Evolutionary conservation across 441 rosid genomes (phyloP).

Genomic region (Capsella rubella): DNA sequence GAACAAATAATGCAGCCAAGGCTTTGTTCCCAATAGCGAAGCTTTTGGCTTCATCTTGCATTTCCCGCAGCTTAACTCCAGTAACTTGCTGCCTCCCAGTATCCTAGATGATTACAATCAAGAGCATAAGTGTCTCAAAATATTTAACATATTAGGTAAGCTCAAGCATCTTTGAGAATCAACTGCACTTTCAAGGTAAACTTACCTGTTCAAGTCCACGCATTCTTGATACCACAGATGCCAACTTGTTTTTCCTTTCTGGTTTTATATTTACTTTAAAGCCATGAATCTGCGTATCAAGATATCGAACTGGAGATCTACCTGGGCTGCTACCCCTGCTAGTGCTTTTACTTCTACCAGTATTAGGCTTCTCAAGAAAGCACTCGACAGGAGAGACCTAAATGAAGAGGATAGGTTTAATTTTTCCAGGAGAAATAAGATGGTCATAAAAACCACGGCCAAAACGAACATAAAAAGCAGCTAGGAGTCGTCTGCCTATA

Average conservation of each 20-base stretch:
- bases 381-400: conserved; percentile 84
- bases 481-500: conserved; percentile 13
- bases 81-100: conserved; percentile 95
- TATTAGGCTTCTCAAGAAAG: conserved; percentile 85
- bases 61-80: conserved; percentile 96
- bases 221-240: conserved; percentile 95
- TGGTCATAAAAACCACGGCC: conserved; percentile 29
- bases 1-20: conserved; percentile 96
- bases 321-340: conserved; percentile 96
- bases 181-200: conserved; percentile 28
- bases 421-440: conserved; percentile 23
- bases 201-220: conserved; percentile 97
- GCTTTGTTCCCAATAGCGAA: conserved; percentile 93
- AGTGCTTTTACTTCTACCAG: conserved; percentile 89
- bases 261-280: conserved; percentile 94
- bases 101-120: conserved; percentile 58
- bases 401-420: conserved; percentile 28
- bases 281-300: conserved; percentile 72
- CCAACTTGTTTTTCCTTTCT: conserved; percentile 91
- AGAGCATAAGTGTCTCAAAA: conserved; percentile 23
- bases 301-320: conserved; percentile 84
- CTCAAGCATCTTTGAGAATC: conserved; percentile 25
- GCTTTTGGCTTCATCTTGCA: conserved; percentile 97
- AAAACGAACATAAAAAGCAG: conserved; percentile 18
- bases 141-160: conserved; percentile 19